Base-by-base conservation (phyloP, 148 eudicot species). In the Silene latifolia region DNA sequence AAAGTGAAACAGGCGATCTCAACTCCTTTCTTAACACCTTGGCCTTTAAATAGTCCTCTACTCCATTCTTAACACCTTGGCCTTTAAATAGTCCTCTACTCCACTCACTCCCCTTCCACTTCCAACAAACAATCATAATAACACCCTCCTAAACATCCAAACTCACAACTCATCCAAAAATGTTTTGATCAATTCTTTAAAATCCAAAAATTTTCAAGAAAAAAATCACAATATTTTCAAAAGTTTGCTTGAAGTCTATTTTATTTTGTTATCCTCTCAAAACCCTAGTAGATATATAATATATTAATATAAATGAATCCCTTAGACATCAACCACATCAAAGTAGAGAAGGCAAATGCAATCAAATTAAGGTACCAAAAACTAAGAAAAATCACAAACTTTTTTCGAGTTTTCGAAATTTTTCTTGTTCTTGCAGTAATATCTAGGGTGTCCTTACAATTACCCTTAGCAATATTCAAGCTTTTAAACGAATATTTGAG, bases 331-430 rank as follows among this genome's bases (percentile, higher is more conserved):
- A 68, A 77, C 42, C 76, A 83, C 53, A 72, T 88, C 54, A 87
- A 80, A 83, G 69, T 74, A 8, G 87, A 86, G 77, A 92, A 88
- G 72, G 79, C 91, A 7, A 89, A 89, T 70, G 80, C 87, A 9
- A 80, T 82, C 77, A 81, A 73, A 73, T 29, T 68, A 14, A 80
- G 86, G 78, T 80, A 84, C 85, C 80, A 79, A 11, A 74, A 83
- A 54, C 65, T 82, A 20, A 85, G 82, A 44, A 86, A 74, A 21
- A 74, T 91, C 80, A 81, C 92, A 32, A 78, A 80, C 62, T 68
- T 90, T 42, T 88, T 92, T 69, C 86, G 97, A 15, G 58, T 85
- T 82, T 64, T 89, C 58, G 98, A 92, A 81, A 14, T 92, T 8
- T 78, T 83, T 24, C 60, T 95, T 15, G 68, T 95, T 12, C 72